phyloP scores from a whole-genome alignment of 2,329 filamentous ascomycete species.

The Aspergillus sergii region DNA sequence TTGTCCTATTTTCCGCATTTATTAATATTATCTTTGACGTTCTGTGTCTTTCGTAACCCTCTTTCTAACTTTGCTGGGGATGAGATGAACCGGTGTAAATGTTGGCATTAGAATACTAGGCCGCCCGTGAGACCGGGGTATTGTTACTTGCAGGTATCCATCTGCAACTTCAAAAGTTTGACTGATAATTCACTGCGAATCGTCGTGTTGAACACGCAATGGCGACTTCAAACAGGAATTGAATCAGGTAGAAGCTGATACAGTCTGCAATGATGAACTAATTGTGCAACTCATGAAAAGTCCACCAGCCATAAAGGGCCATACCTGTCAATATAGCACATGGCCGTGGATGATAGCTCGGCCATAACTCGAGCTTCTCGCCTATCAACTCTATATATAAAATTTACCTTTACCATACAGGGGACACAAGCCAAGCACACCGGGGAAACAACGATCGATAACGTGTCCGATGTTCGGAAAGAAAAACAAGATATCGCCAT shows the following conservation, averaged over 20 bases:
- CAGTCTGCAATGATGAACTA: not conserved
- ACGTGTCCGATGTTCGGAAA: not conserved
- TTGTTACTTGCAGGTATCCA: not conserved
- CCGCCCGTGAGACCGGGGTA: not conserved
- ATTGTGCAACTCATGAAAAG: not conserved
- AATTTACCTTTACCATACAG: not conserved
- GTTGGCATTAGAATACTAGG: not conserved
- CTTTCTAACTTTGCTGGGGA: not conserved
- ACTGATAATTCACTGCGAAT: not conserved
- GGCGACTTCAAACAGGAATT: not conserved
- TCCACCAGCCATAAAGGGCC: not conserved
- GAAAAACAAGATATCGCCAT: not conserved
- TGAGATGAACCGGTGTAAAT: not conserved
- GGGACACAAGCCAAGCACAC: not conserved
- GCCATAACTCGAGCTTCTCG: not conserved
- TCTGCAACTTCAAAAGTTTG: not conserved
- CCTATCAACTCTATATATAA: not conserved
- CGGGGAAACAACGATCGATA: not conserved
- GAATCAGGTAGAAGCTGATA: not conserved
- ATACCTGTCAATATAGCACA: not conserved
- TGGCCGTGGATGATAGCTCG: not conserved
- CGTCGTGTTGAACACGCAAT: not conserved
- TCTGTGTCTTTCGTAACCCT: not conserved
- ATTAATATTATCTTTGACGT: not conserved
- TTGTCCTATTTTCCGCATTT: not conserved